phyloP scores from a whole-genome alignment of 1,139 yeast species.

The Spencermartinsiella ligniputridi region DNA sequence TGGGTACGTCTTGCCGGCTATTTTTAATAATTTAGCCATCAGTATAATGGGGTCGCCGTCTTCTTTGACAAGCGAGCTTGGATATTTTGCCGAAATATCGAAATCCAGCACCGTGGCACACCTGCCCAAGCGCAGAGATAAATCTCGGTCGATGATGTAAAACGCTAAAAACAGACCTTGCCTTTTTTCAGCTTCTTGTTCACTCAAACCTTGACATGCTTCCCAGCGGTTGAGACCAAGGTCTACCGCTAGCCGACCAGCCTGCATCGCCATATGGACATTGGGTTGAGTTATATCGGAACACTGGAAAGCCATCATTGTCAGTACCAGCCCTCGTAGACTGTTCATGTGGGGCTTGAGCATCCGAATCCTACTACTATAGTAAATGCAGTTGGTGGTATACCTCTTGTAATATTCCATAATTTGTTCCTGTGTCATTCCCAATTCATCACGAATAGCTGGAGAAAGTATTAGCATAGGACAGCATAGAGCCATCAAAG shows the following conservation, averaged over 20 bases:
- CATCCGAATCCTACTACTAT: constrained; percentile 16
- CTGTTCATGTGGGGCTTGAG: constrained; percentile 20
- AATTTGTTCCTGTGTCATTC: constrained; percentile 11
- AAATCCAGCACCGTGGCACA: constrained; percentile 51
- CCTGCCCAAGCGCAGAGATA: constrained; percentile 53
- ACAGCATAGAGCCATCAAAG: constrained; percentile 18
- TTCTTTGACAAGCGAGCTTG: constrained; percentile 11
- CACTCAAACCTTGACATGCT: constrained; percentile 38
- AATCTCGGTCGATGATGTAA: constrained; percentile 50
- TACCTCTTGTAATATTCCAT: constrained; percentile 7
- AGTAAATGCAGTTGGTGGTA: constrained; percentile 20
- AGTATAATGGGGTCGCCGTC: not conserved
- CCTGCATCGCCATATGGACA: constrained; percentile 46
- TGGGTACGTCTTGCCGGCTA: constrained; percentile 28
- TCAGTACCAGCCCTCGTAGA: constrained; percentile 20
- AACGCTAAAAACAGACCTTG: constrained; percentile 54
- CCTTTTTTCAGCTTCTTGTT: constrained; percentile 39
- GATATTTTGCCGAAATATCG: constrained; percentile 35
- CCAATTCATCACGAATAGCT: constrained; percentile 7
- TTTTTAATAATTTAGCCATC: constrained; percentile 16
- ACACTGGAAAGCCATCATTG: constrained; percentile 19
- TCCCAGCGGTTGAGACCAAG: constrained; percentile 64
- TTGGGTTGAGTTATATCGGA: constrained; percentile 40
- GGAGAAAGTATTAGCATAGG: constrained; percentile 13
- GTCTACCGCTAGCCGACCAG: constrained; percentile 57